A percentile compares a stretch with the other conserved stretches of the same genome.
These are phyloP conservation scores for Astrephomene gubernaculifera DNA, from an alignment of 139 green algal genomes.

Conservation along the genomic window DNA sequence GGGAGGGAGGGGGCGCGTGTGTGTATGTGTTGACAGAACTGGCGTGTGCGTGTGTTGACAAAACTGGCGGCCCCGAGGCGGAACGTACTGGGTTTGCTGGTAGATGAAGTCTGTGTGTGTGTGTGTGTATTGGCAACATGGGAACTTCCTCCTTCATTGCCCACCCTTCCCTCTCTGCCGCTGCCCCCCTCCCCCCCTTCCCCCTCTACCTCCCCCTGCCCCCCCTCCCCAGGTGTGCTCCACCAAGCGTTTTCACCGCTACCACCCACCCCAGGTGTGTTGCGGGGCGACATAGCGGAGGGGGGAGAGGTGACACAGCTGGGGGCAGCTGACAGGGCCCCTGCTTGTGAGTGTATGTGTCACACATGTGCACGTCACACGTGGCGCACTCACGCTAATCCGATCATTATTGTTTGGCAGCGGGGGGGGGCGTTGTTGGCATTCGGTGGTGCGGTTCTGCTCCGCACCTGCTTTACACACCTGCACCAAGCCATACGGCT, in stretches of 20 bases:
- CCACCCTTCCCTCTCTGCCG: background rate
- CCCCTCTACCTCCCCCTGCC: background rate
- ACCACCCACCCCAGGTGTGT: constrained; percentile 44
- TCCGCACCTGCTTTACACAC: no score
- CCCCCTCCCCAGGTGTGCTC: constrained; percentile 63
- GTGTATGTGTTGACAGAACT: no score
- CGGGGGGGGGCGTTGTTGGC: no score
- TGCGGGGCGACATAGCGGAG: background rate
- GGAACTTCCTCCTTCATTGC: no score
- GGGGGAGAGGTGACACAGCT: background rate
- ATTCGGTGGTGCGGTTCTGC: no score
- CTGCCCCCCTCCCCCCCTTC: background rate
- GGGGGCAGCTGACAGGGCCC: background rate
- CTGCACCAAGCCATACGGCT: background rate
- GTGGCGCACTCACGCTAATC: no score
- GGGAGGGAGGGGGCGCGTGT: background rate
- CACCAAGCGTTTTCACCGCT: constrained; percentile 81
- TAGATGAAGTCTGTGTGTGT: background rate
- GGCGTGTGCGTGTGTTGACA: background rate
- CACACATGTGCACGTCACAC: no score
- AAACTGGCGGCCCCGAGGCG: background rate
- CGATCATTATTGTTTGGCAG: no score
- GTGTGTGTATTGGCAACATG: no score
- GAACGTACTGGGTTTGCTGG: background rate
- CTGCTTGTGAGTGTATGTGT: no score